phyloP scores from a whole-genome alignment of 2,329 filamentous ascomycete genomes.

The Ophiosphaerella narmari region DNA sequence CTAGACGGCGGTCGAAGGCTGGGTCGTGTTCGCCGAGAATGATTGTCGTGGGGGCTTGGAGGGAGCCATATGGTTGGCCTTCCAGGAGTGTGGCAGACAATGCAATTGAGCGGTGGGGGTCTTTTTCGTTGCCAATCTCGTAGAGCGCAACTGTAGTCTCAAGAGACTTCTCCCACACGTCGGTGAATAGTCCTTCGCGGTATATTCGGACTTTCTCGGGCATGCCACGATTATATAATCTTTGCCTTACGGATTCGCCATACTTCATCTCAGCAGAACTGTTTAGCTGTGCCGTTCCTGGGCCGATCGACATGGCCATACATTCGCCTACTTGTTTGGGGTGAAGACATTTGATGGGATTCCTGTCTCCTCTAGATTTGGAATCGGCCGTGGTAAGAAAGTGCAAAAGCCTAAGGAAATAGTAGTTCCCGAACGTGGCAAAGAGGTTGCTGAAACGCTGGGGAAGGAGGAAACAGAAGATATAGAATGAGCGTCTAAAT shows the following conservation, averaged over 20 bases:
- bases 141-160: conserved; percentile 56
- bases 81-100: conserved; percentile 48
- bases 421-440: conserved; percentile 56
- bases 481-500: conserved; percentile 56
- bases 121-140: conserved; percentile 35
- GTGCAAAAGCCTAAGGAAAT: conserved; percentile 53
- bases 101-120: conserved; percentile 7
- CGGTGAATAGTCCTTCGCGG: conserved; percentile 53
- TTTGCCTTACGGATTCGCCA: conserved; percentile 47
- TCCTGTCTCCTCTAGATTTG: conserved; percentile 14
- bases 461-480: conserved; percentile 60
- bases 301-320: conserved; percentile 59
- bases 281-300: conserved; percentile 52
- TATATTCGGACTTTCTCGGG: conserved; percentile 59
- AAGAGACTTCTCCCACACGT: conserved; percentile 58
- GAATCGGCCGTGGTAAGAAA: conserved; percentile 41
- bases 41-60: conserved; percentile 59
- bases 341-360: conserved; percentile 11
- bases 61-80: conserved; percentile 47
- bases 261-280: conserved; percentile 17
- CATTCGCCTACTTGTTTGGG: conserved; percentile 48
- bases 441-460: conserved; percentile 50
- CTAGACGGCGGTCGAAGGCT: conserved; percentile 56
- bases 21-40: conserved; percentile 59
- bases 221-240: conserved; percentile 53